Evolutionary conservation across 345 rosid genomes (phyloP).

Genomic region (Eucalyptus coolabah): DNA sequence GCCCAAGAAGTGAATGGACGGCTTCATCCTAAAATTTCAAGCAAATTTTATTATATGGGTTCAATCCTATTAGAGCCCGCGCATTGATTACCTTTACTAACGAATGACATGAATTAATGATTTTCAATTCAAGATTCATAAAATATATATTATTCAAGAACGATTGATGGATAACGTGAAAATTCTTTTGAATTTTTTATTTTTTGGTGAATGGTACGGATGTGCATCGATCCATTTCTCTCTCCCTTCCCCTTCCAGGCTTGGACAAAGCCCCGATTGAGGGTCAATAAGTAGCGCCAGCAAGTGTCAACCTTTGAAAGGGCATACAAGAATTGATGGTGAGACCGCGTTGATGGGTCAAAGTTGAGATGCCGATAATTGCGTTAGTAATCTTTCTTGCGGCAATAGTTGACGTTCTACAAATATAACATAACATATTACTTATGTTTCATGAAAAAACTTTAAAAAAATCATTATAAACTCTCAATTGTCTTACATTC

Average conservation of each 20-base stretch:
- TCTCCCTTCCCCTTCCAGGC: background rate
- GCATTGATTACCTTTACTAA: background rate
- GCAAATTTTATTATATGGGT: background rate
- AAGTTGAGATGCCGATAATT: background rate
- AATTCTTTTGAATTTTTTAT: background rate
- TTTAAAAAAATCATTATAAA: background rate
- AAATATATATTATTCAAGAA: background rate
- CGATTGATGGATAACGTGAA: background rate
- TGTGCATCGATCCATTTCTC: background rate
- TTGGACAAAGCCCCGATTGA: background rate
- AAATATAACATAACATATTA: background rate
- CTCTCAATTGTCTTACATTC: background rate
- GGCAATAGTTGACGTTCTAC: background rate
- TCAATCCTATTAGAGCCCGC: background rate
- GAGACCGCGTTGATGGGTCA: background rate
- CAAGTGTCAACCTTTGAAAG: background rate
- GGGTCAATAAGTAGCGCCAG: background rate
- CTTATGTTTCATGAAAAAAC: background rate
- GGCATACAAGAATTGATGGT: background rate
- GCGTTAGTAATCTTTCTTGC: background rate
- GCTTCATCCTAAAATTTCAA: background rate
- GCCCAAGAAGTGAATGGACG: background rate
- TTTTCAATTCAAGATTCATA: background rate
- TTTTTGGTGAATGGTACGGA: background rate
- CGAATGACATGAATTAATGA: background rate